Base-by-base conservation (phyloP, 2,329 filamentous ascomycete genomes). In the Cercospora zeae-maydis region DNA sequence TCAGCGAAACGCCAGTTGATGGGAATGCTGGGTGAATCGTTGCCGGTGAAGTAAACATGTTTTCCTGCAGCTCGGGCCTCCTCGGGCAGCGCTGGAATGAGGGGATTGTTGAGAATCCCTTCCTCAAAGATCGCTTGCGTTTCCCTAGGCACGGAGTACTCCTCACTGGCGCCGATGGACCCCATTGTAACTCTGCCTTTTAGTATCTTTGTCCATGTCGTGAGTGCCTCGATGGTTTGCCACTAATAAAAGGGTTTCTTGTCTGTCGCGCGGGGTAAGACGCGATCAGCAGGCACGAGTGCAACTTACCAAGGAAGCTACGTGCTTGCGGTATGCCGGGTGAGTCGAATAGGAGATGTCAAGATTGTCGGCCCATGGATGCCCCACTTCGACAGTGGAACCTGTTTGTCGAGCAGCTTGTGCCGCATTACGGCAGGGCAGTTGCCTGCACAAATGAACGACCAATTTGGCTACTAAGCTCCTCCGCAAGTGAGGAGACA, bases 1-100 rank as follows among this genome's bases (percentile, higher is more conserved):
- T 85, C 83, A 2, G 83, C 82, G 56, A 84, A 83, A 2, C 82
- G 76, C 83, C 83, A 85, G 57, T 83, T 84, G 70, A 85, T 81
- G 0, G 82, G 81, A 9, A 84, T 77, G 49, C 74, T 79, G 0
- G 82, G 82, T 30, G 71, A 70, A 24, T 75, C 68, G 14, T 68
- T 74, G 3, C 82, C 82, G 24, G 77, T 75, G 61, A 82, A 83
- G 0, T 37, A 14, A 19, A 67, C 58, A 67, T 71, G 45, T 82
- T 75, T 72, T 7, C 72, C 75, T 54, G 75, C 75, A 67, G 76
- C 71, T 56, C 72, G 62, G 45, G 77, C 72, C 10, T 77, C 77
- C 24, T 60, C 30, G 0, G 78, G 80, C 1, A 80, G 64, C 16
- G 71, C 68, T 16, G 75, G 72, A 4, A 81, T 74, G 11, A 80